A percentile compares a stretch with the other conserved stretches of the same genome.
Conservation (phyloP, 352 stramenopile genomes). For the Phytopythium montanum region DNA sequence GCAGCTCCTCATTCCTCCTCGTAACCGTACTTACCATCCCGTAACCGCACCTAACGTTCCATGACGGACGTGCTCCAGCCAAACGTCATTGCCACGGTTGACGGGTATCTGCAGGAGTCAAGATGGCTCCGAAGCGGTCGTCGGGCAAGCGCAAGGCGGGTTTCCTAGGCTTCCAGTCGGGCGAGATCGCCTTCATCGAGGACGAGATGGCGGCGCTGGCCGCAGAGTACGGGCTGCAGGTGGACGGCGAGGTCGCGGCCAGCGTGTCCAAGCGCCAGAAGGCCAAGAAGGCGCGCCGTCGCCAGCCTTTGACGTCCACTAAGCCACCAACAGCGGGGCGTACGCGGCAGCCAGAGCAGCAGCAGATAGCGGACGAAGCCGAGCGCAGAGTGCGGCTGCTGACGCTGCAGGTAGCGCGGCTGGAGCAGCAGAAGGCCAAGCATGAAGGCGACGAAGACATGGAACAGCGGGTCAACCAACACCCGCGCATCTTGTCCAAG, state of each 20-base stretch:
- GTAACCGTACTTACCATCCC: not conserved
- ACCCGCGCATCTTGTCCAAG: conserved; percentile 34
- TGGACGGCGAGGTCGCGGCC: conserved; percentile 62
- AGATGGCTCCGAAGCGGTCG: not conserved
- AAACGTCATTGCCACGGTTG: no score
- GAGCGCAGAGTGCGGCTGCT: conserved; percentile 11
- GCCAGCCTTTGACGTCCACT: conserved; percentile 28
- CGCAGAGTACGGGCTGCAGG: conserved; percentile 69
- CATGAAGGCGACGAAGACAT: conserved; percentile 13
- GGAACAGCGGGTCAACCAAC: not conserved
- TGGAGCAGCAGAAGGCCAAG: conserved; percentile 14
- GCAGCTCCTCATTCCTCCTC: not conserved
- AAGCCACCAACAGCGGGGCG: not conserved
- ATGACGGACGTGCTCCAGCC: not conserved
- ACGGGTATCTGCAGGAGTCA: not conserved
- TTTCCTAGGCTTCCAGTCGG: conserved; percentile 65
- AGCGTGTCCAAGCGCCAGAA: conserved; percentile 49
- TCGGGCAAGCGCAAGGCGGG: conserved; percentile 63
- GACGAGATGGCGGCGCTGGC: conserved; percentile 81
- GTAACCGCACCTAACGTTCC: not conserved
- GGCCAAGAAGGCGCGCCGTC: conserved; percentile 41
- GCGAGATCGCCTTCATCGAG: conserved; percentile 83
- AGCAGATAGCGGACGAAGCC: not conserved
- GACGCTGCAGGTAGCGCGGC: not conserved
- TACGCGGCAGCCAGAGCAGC: not conserved